Evolutionary conservation across 345 rosid genomes (phyloP), one percentile per base, ranked within the genome.

Genomic region (Eucalyptus paniculata): DNA sequence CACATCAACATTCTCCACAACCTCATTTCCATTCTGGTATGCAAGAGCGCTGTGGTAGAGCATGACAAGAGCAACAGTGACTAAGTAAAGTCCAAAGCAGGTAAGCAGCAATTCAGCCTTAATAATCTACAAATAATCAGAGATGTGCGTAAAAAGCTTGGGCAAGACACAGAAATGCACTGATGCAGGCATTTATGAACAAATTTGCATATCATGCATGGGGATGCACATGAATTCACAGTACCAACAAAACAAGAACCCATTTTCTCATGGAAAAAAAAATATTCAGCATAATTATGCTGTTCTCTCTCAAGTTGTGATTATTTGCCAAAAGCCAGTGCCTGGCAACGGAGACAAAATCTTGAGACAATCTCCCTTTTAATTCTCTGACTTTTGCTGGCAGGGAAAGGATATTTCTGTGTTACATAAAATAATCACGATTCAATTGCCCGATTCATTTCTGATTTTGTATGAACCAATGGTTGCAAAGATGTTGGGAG

Each of bases 31-130:
- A 13, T 91, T 92, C 62, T 91, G 91, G 13, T 72, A 89, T 62
- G 89, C 92, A 87, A 91, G 90, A 87, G 82, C 54, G n/a, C 97
- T 96, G 93, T 69, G 62, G 89, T 14, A 82, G n/a, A 17, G 54
- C 65, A 81, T 53, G 58, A 34, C 86, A 50, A 50, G 50, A 34
- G 81, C 30, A 65, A 87, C 32, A 89, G 8, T 86, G 21, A 58
- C 82, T 82, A 47, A 45, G 82, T 65, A 45, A 28, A 87, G 15
- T 50, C 54, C 24, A 69, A 62, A 65, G 51, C 28, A 50, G 53
- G 47, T 28, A 60, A 67, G 9, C 56, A 87, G 54, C 26, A 45
- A 87, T 67, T 42, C 58, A 50, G 21, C 82, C 45, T 34, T 37
- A 72, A 37, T 19, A 72, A 72, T 42, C 77, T n/a, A 65, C 9